Evolutionary conservation across 1,284 basidiomycete genomes (phyloP), one percentile per base, ranked within the genome.

Genomic region (Ceratobasidium sp.): DNA sequence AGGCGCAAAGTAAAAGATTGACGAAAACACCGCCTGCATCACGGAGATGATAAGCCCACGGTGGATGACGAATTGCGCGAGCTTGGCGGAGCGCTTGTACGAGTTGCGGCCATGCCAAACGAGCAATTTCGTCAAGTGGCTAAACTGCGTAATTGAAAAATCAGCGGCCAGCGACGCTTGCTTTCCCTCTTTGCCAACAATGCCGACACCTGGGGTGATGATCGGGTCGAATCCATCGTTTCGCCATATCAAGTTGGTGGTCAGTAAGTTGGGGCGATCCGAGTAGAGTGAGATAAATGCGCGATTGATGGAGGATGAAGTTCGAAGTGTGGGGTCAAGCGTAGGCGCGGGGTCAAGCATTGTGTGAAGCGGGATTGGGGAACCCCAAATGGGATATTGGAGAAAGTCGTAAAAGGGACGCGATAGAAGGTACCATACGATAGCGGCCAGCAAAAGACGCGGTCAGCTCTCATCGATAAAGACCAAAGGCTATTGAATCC

Each of bases 51-150:
- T 98, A 49, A 99, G 84, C 6, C 98, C 98, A 75, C 96, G 91
- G 79, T 99, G 98, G 76, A 99, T 99, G 77, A 99, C 97, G 79
- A 99, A 99, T 80, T 99, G 98, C 0, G 96, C 95, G 21, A 99
- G 87, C 81, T 99, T 99, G 28, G 98, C 96, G 0, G 94, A 97
- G 73, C 98, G 94, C 73, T 98, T 95, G 83, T 99, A 99, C 18
- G 95, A 98, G 82, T 99, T 98, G 46, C 98, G 91, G 0, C 98
- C 98, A 77, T 97, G 95, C 95, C 95, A 97, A 38, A 99, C 88
- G 13, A 99, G 89, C 0, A 99, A 88, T 81, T 98, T 98, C 32
- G 96, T 97, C 64, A 99, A 88, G 81, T 90, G 88, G 79, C 92
- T 94, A 86, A 99, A 99, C 80, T 99, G 98, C 2, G 90, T 96